These are phyloP conservation scores for Salvia rosmarinus DNA, from an alignment of 257 asterid species.

Conservation along the genomic window DNA sequence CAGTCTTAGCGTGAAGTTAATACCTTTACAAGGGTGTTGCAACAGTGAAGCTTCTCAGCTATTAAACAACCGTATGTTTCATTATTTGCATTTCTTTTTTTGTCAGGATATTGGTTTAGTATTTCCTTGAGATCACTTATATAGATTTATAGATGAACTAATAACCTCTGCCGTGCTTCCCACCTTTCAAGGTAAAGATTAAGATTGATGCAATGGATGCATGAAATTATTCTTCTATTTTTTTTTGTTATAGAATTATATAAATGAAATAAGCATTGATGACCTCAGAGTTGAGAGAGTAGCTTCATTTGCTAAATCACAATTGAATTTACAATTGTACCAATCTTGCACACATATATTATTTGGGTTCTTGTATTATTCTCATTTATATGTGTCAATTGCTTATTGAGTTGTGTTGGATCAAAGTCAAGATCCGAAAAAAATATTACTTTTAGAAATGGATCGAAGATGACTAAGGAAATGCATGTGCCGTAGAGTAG, in stretches of 20 bases:
- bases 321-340: slow-evolving; percentile 7
- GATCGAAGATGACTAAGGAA: too few species aligned
- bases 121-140: slow-evolving; percentile 11
- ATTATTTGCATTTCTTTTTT: slow-evolving; percentile 1
- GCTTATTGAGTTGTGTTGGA: too few species aligned
- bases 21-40: slow-evolving; percentile 69
- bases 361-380: slow-evolving; percentile 9
- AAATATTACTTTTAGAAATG: too few species aligned
- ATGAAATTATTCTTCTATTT: not conserved
- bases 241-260: not conserved
- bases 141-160: slow-evolving; percentile 9
- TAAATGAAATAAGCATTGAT: not conserved
- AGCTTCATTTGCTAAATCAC: slow-evolving; percentile 29
- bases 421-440: too few species aligned
- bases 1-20: slow-evolving; percentile 48
- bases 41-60: slow-evolving; percentile 77
- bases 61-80: slow-evolving; percentile 67
- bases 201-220: slow-evolving; percentile 22
- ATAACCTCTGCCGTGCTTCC: not conserved
- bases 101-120: slow-evolving; percentile 27
- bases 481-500: too few species aligned
- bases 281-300: slow-evolving; percentile 18
- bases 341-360: slow-evolving; percentile 6
- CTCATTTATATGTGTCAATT: not conserved
- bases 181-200: slow-evolving; percentile 9